These are phyloP conservation scores for Dictyostelium discoideum DNA, from an alignment of 78 protist species.

Conservation along the genomic window DNA sequence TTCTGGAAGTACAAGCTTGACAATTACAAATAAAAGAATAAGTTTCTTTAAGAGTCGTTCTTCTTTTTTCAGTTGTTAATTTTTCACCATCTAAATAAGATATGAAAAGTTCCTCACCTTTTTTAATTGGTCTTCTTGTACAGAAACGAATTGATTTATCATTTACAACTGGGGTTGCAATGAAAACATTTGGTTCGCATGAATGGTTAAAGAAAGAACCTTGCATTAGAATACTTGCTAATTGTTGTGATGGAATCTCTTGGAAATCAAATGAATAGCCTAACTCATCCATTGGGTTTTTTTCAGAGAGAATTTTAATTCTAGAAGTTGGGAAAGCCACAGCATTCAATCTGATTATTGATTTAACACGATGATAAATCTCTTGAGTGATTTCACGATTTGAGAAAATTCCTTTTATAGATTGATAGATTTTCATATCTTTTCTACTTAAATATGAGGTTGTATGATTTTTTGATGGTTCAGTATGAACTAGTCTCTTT, in stretches of 20 bases:
- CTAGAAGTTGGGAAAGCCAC: conserved; percentile 4
- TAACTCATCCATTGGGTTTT: conserved; percentile 27
- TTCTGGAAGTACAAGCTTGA: conserved; percentile 3
- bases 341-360: background rate
- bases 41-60: background rate
- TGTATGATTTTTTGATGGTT: background rate
- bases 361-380: conserved; percentile 26
- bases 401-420: conserved; percentile 19
- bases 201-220: conserved; percentile 60
- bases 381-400: conserved; percentile 7
- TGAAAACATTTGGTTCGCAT: conserved; percentile 48
- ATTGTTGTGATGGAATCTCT: background rate
- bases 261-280: conserved; percentile 57
- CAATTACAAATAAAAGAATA: conserved; percentile 50
- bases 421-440: background rate
- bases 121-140: conserved; percentile 41
- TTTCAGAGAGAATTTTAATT: conserved; percentile 12
- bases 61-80: background rate
- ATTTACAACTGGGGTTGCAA: conserved; percentile 60
- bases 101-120: conserved; percentile 68
- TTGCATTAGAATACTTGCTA: background rate
- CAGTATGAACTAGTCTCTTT: conserved; percentile 7
- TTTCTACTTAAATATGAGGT: background rate
- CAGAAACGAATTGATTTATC: conserved; percentile 49
- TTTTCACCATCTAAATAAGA: conserved; percentile 28